Evolutionary conservation across 257 asterid species (phyloP).

Genomic region (Lycium ferocissimum): DNA sequence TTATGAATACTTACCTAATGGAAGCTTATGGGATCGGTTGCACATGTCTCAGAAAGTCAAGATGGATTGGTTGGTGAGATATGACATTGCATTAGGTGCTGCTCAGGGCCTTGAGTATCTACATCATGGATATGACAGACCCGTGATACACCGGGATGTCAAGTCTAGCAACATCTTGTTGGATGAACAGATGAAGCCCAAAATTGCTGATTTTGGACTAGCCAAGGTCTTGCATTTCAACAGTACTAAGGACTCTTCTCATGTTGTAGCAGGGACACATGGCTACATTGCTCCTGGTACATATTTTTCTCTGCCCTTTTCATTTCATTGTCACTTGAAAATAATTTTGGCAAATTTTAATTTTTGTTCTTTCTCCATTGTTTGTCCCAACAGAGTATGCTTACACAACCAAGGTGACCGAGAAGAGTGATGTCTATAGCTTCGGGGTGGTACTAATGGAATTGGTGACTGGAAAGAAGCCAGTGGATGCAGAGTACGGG

Average conservation of each 20-base stretch:
- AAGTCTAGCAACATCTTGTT: constrained; percentile 58
- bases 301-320: not conserved
- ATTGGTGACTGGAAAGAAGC: constrained; percentile 49
- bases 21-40: constrained; percentile 52
- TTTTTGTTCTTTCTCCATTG: constrained; percentile 27
- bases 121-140: constrained; percentile 54
- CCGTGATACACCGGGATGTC: constrained; percentile 53
- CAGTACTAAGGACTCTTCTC: constrained; percentile 39
- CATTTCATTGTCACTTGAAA: not conserved
- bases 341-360: not conserved
- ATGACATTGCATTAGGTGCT: constrained; percentile 52
- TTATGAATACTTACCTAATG: constrained; percentile 51
- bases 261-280: constrained; percentile 48
- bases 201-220: constrained; percentile 58
- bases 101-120: constrained; percentile 57
- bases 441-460: constrained; percentile 56
- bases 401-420: constrained; percentile 43
- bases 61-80: constrained; percentile 54
- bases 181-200: constrained; percentile 52
- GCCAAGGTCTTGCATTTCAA: constrained; percentile 45
- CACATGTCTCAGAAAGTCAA: constrained; percentile 37
- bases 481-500: constrained; percentile 47
- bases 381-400: constrained; percentile 44
- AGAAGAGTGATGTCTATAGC: constrained; percentile 56
- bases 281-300: constrained; percentile 61